Evolutionary conservation across 2,329 filamentous ascomycete species (phyloP).

Genomic region (Sporothrix pseudoabietina): DNA sequence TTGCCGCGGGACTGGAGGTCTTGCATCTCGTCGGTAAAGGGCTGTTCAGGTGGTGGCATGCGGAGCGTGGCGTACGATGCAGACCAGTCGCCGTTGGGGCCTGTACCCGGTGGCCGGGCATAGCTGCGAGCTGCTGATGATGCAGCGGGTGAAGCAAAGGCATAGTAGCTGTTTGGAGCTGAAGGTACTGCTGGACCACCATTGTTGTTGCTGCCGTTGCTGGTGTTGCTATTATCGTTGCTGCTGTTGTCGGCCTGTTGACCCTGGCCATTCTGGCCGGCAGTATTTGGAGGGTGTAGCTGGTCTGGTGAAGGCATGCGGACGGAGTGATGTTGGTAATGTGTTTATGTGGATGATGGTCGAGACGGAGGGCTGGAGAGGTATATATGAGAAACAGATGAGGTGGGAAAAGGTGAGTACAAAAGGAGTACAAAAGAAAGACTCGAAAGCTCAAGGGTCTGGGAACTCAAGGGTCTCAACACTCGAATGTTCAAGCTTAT

Average conservation of each 20-base stretch:
- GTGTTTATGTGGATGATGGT: background rate
- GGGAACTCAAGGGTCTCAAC: no score
- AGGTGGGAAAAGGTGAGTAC: background rate
- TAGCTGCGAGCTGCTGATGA: background rate
- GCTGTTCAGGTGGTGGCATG: background rate
- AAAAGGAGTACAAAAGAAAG: no score
- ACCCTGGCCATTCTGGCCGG: background rate
- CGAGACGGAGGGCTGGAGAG: background rate
- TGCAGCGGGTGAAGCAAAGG: background rate
- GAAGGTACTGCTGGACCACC: background rate
- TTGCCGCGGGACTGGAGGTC: conserved; percentile 63
- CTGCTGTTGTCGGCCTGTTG: background rate
- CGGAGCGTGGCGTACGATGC: background rate
- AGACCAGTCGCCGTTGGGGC: background rate
- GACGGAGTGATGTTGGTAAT: background rate
- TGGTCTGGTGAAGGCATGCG: conserved; percentile 4
- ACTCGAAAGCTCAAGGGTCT: background rate
- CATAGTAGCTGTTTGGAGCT: background rate
- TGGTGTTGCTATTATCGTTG: background rate
- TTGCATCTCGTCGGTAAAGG: conserved; percentile 55
- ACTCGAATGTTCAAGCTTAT: background rate
- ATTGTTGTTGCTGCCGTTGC: background rate
- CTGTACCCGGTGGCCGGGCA: background rate
- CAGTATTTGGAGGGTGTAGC: background rate
- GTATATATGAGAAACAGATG: background rate